phyloP scores from a whole-genome alignment of 2,329 filamentous ascomycete species.

The Pseudonectria buxi region DNA sequence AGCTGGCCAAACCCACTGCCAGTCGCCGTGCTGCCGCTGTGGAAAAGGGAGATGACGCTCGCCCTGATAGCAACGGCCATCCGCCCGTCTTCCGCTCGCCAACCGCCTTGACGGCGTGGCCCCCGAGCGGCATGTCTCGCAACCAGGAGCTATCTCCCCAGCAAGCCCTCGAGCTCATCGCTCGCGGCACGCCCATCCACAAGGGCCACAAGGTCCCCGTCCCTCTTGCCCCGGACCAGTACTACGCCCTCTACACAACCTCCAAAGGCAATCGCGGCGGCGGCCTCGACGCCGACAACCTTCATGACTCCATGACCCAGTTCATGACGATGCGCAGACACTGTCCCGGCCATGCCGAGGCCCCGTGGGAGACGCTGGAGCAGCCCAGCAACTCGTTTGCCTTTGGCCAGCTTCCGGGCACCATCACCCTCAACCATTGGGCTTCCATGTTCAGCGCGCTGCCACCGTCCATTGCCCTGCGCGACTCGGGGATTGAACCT shows the following conservation, averaged over 20 bases:
- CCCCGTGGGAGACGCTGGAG: slow-evolving; percentile 66
- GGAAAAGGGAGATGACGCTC: no score
- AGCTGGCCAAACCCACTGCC: slow-evolving; percentile 9
- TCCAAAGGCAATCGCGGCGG: slow-evolving; percentile 36
- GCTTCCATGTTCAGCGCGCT: slow-evolving; percentile 50
- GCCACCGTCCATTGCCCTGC: slow-evolving; percentile 49
- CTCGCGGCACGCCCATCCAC: slow-evolving; percentile 50
- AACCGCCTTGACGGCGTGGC: slow-evolving; percentile 47
- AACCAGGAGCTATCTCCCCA: slow-evolving; percentile 45
- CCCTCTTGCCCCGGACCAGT: slow-evolving; percentile 48
- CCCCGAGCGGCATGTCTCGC: slow-evolving; percentile 43
- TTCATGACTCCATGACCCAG: slow-evolving; percentile 50
- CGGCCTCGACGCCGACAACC: slow-evolving; percentile 41
- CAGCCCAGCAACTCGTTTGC: slow-evolving; percentile 66
- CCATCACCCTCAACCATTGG: slow-evolving; percentile 66
- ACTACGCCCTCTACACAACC: slow-evolving; percentile 50
- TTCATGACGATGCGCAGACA: slow-evolving; percentile 49
- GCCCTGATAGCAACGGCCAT: slow-evolving; percentile 9
- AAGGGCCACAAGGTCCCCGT: slow-evolving; percentile 48
- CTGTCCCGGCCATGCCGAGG: slow-evolving; percentile 33
- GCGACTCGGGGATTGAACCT: slow-evolving; percentile 52
- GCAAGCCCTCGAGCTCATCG: slow-evolving; percentile 51
- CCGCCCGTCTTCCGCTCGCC: slow-evolving; percentile 6
- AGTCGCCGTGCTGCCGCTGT: not conserved
- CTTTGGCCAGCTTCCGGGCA: slow-evolving; percentile 60